Percentiles rank a stretch among this genome's conserved stretches.
These are phyloP conservation scores for Erysimum cheiri DNA, from an alignment of 441 rosid species.

Conservation along the genomic window DNA sequence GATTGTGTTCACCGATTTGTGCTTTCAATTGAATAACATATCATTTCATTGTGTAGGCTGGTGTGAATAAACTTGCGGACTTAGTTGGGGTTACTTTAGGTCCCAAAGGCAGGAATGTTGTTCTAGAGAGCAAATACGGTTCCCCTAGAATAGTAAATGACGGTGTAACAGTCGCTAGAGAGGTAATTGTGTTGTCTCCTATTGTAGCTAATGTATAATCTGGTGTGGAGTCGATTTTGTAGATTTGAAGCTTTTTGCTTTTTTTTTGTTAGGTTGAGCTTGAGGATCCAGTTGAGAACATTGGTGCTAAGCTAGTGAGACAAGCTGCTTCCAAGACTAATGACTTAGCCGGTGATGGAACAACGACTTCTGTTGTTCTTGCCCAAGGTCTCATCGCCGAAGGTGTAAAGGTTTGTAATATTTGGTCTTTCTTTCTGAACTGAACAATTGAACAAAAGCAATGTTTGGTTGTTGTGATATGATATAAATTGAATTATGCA, in stretches of 20 bases:
- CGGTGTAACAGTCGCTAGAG: slow-evolving; percentile 92
- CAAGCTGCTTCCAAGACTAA: slow-evolving; percentile 97
- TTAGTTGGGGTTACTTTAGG: slow-evolving; percentile 91
- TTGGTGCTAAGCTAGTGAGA: slow-evolving; percentile 89
- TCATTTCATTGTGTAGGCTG: slow-evolving; percentile 54
- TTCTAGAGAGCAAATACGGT: slow-evolving; percentile 94
- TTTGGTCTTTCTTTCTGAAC: background rate
- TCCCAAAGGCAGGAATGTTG: slow-evolving; percentile 94
- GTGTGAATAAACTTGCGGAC: slow-evolving; percentile 96
- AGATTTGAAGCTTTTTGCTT: background rate
- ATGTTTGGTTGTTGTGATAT: slow-evolving; percentile 5
- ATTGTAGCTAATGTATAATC: background rate
- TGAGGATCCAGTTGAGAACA: slow-evolving; percentile 95
- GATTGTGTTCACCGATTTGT: background rate
- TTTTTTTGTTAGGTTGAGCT: slow-evolving; percentile 69
- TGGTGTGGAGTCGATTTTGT: background rate
- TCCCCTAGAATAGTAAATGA: slow-evolving; percentile 91
- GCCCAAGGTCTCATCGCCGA: slow-evolving; percentile 95
- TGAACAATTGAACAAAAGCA: background rate
- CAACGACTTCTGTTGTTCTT: slow-evolving; percentile 95
- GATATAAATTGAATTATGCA: slow-evolving; percentile 26
- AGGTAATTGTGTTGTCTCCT: slow-evolving; percentile 50
- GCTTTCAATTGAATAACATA: background rate
- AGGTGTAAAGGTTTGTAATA: slow-evolving; percentile 79
- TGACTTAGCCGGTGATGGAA: slow-evolving; percentile 96